These are phyloP conservation scores for Zoysia matrella DNA, from an alignment of 202 grass and related monocot genomes.

Conservation along the genomic window DNA sequence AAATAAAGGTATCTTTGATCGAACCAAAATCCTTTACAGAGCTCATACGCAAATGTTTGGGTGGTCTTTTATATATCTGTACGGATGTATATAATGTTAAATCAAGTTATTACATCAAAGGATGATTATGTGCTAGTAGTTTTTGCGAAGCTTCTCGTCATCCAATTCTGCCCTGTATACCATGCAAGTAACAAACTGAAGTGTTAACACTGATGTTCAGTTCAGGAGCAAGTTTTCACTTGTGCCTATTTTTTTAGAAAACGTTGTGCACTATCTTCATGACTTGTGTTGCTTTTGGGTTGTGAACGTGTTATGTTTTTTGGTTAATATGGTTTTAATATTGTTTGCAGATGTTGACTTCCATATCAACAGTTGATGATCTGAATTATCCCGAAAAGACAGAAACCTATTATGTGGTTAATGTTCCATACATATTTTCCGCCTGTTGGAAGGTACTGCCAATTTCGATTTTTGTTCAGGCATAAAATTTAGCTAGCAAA, in stretches of 20 bases:
- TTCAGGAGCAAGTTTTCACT: not conserved
- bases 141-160: not conserved
- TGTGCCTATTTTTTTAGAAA: not conserved
- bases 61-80: not conserved
- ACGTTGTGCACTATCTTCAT: constrained; percentile 10
- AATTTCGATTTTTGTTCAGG: constrained; percentile 1
- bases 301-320: constrained; percentile 25
- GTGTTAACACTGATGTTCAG: not conserved
- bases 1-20: constrained; percentile 77
- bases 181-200: not conserved
- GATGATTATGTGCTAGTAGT: constrained; percentile 4
- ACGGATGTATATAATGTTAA: not conserved
- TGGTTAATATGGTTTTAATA: constrained; percentile 44
- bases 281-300: constrained; percentile 37
- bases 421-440: constrained; percentile 94
- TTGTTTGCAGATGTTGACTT: constrained; percentile 78
- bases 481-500: not conserved
- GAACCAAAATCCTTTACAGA: not conserved
- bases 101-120: not conserved
- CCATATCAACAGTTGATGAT: constrained; percentile 66
- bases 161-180: constrained; percentile 8
- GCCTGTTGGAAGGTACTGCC: constrained; percentile 90
- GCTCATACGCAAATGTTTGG: not conserved
- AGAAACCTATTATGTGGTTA: constrained; percentile 96
- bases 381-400: constrained; percentile 66